Percentiles rank a stretch among this genome's conserved stretches.
These are phyloP conservation scores for Leccinum ochraceum DNA, from an alignment of 768 basidiomycete genomes.

Conservation along the genomic window DNA sequence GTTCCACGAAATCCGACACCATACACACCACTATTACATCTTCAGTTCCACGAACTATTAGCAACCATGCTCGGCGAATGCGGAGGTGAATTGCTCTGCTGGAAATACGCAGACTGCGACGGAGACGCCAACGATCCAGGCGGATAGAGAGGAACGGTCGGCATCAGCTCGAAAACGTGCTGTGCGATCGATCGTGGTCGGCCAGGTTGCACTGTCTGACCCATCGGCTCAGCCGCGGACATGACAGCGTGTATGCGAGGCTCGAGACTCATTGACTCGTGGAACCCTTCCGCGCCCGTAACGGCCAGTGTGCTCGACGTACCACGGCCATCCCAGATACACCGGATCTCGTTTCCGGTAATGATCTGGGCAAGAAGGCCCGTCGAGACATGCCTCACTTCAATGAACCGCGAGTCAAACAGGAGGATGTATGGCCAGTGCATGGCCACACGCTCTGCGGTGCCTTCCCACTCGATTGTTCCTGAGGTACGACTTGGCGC, in stretches of 20 bases:
- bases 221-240: slow-evolving; percentile 49
- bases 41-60: slow-evolving; percentile 26
- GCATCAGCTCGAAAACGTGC: slow-evolving; percentile 75
- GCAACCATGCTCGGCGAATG: slow-evolving; percentile 49
- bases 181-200: slow-evolving; percentile 58
- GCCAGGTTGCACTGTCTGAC: slow-evolving; percentile 39
- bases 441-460: slow-evolving; percentile 84
- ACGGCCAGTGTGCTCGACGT: slow-evolving; percentile 28
- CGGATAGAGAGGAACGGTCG: slow-evolving; percentile 38
- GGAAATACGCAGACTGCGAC: slow-evolving; percentile 52
- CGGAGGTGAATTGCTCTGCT: slow-evolving; percentile 53
- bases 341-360: slow-evolving; percentile 76
- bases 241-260: slow-evolving; percentile 87
- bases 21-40: neutral
- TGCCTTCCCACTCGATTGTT: slow-evolving; percentile 94
- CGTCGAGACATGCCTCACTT: slow-evolving; percentile 81
- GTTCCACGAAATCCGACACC: neutral
- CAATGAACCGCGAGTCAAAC: slow-evolving; percentile 88
- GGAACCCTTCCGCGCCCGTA: slow-evolving; percentile 34
- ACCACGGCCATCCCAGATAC: slow-evolving; percentile 87
- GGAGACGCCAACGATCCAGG: slow-evolving; percentile 54
- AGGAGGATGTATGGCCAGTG: slow-evolving; percentile 87
- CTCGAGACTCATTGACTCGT: slow-evolving; percentile 60
- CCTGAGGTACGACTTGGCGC: slow-evolving; percentile 69
- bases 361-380: slow-evolving; percentile 83